These are phyloP conservation scores for Nakazawaea pomicola DNA, from an alignment of 805 yeast species.

Conservation along the genomic window DNA sequence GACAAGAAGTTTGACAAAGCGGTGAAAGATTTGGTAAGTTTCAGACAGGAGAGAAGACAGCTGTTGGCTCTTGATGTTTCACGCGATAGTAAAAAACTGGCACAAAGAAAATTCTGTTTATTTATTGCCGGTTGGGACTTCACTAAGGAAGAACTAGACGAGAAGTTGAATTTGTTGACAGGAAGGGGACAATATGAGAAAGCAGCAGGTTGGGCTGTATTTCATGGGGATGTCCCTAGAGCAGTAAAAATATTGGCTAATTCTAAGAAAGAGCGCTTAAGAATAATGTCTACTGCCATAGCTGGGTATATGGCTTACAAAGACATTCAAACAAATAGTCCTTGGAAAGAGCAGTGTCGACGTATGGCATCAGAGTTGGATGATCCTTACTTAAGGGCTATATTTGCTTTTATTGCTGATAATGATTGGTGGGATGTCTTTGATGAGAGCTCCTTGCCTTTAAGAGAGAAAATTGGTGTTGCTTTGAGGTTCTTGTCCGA, in stretches of 20 bases:
- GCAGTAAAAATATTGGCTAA: slow-evolving; percentile 76
- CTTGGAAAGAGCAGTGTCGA: slow-evolving; percentile 94
- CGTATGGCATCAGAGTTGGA: slow-evolving; percentile 82
- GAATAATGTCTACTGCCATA: slow-evolving; percentile 87
- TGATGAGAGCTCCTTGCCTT: slow-evolving; percentile 83
- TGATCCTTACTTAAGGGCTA: slow-evolving; percentile 84
- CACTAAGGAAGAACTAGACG: slow-evolving; percentile 69
- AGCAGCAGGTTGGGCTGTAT: slow-evolving; percentile 98
- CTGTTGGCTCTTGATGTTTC: slow-evolving; percentile 39
- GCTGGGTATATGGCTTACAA: slow-evolving; percentile 80
- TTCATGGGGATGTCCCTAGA: slow-evolving; percentile 78
- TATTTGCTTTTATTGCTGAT: slow-evolving; percentile 90
- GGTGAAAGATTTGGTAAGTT: slow-evolving; percentile 45
- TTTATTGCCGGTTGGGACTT: slow-evolving; percentile 90
- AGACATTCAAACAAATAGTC: slow-evolving; percentile 52
- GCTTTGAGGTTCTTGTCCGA: slow-evolving; percentile 84
- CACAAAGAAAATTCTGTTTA: slow-evolving; percentile 73
- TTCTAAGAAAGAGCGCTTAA: slow-evolving; percentile 64
- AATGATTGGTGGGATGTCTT: slow-evolving; percentile 95
- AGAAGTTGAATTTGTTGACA: slow-evolving; percentile 53
- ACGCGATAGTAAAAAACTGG: slow-evolving; percentile 40
- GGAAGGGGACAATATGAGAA: slow-evolving; percentile 63
- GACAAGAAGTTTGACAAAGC: slow-evolving; percentile 43
- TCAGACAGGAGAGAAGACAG: slow-evolving; percentile 36
- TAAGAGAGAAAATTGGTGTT: slow-evolving; percentile 85